phyloP scores from a whole-genome alignment of 495 filamentous ascomycete genomes.

The Parathielavia hyrcaniae region DNA sequence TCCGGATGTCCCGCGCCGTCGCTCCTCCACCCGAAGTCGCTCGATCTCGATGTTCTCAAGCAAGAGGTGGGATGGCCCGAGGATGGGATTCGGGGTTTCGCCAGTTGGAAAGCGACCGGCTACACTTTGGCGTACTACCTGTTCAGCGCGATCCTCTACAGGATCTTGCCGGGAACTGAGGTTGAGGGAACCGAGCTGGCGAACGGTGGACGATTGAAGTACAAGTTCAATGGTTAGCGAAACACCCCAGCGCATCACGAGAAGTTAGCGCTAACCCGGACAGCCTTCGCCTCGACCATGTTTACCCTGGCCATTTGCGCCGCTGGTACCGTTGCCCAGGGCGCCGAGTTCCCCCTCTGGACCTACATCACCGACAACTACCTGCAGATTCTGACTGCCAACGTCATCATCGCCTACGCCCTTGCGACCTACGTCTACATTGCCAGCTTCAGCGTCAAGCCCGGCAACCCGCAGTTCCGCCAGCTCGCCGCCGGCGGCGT shows the following conservation, averaged over 20 bases:
- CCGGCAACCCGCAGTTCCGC: conserved; percentile 60
- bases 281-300: conserved; percentile 72
- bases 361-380: conserved; percentile 90
- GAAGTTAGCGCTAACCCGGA: conserved; percentile 6
- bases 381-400: conserved; percentile 73
- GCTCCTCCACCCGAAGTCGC: conserved; percentile 65
- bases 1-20: conserved; percentile 86
- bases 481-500: conserved; percentile 76
- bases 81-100: conserved; percentile 56
- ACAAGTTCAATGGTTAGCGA: conserved; percentile 78
- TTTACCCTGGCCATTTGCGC: conserved; percentile 60
- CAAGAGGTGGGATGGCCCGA: conserved; percentile 72
- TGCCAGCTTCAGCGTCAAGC: conserved; percentile 71
- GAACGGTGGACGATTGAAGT: conserved; percentile 70
- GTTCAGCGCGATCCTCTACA: conserved; percentile 66
- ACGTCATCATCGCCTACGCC: conserved; percentile 63
- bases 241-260: neutral
- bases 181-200: conserved; percentile 62
- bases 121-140: conserved; percentile 74
- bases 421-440: conserved; percentile 73
- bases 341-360: conserved; percentile 80
- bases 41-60: conserved; percentile 66
- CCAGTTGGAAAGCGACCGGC: conserved; percentile 54
- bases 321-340: conserved; percentile 67
- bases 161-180: conserved; percentile 70